These are phyloP conservation scores for Spinellus fusiger DNA, from an alignment of 192 early-diverging fungal species.

Conservation along the genomic window DNA sequence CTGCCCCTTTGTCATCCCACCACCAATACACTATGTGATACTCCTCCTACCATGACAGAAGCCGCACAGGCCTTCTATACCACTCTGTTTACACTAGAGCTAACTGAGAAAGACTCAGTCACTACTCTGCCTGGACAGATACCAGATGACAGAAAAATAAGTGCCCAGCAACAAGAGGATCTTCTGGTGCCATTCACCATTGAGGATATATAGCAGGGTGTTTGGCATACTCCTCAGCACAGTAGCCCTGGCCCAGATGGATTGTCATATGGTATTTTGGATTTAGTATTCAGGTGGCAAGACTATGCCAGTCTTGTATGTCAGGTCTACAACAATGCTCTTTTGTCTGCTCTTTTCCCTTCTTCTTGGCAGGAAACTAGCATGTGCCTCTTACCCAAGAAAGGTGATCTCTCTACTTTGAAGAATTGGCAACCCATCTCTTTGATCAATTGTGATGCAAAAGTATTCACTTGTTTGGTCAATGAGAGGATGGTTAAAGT, in stretches of 20 bases:
- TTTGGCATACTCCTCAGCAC: background rate
- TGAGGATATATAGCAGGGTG: background rate
- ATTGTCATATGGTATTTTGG: too few species aligned
- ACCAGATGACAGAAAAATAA: too few species aligned
- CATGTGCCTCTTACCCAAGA: constrained; percentile 15
- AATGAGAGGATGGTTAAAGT: background rate
- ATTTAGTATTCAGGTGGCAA: background rate
- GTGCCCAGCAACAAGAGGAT: too few species aligned
- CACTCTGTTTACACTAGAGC: too few species aligned
- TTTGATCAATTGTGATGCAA: constrained; percentile 13
- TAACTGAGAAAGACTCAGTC: too few species aligned
- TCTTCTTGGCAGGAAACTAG: background rate
- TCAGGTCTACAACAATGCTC: background rate
- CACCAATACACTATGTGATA: too few species aligned
- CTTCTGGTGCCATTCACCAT: background rate
- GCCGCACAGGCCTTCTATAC: too few species aligned
- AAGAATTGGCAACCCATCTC: constrained; percentile 19
- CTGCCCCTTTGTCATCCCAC: background rate
- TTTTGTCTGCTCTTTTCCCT: background rate
- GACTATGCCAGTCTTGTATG: background rate
- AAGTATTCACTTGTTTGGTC: constrained; percentile 16
- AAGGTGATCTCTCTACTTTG: constrained; percentile 17
- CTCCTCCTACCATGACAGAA: too few species aligned
- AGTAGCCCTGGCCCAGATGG: constrained; percentile 12
- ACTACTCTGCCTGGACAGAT: too few species aligned